Percentiles rank a stretch among this genome's conserved stretches.
phyloP scores from a whole-genome alignment of 768 basidiomycete species.

The Termitomyces sp. region DNA sequence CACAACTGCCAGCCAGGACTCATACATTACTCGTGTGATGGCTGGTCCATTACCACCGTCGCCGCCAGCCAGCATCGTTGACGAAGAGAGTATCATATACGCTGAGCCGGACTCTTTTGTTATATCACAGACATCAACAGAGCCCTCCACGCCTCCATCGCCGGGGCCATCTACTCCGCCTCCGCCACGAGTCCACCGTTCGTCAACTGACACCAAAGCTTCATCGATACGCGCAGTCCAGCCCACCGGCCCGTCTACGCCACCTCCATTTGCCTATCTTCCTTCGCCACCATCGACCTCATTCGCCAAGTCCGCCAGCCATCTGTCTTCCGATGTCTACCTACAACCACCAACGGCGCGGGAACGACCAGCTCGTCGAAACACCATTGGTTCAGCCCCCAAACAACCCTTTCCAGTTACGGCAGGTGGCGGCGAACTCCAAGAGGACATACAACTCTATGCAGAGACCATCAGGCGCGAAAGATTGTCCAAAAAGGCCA shows the following conservation, averaged over 20 bases:
- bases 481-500: constrained; percentile 65
- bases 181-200: constrained; percentile 31
- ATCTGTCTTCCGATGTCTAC: constrained; percentile 35
- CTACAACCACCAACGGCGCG: constrained; percentile 47
- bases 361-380: constrained; percentile 50
- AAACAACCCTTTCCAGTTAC: constrained; percentile 22
- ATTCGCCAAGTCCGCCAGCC: constrained; percentile 18
- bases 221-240: constrained; percentile 26
- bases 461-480: constrained; percentile 85
- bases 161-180: constrained; percentile 1
- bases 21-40: constrained; percentile 15
- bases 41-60: constrained; percentile 24
- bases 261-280: constrained; percentile 6
- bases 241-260: constrained; percentile 13
- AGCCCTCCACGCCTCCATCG: neutral
- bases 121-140: neutral
- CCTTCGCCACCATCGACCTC: constrained; percentile 16
- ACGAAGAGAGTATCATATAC: constrained; percentile 1
- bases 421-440: constrained; percentile 49
- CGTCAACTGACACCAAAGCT: constrained; percentile 47
- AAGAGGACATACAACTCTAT: constrained; percentile 81
- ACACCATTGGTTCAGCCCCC: constrained; percentile 61
- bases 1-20: constrained; percentile 1
- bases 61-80: constrained; percentile 28
- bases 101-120: constrained; percentile 9